These are phyloP conservation scores for Purshia tridentata DNA, from an alignment of 306 rosid genomes.

Conservation along the genomic window DNA sequence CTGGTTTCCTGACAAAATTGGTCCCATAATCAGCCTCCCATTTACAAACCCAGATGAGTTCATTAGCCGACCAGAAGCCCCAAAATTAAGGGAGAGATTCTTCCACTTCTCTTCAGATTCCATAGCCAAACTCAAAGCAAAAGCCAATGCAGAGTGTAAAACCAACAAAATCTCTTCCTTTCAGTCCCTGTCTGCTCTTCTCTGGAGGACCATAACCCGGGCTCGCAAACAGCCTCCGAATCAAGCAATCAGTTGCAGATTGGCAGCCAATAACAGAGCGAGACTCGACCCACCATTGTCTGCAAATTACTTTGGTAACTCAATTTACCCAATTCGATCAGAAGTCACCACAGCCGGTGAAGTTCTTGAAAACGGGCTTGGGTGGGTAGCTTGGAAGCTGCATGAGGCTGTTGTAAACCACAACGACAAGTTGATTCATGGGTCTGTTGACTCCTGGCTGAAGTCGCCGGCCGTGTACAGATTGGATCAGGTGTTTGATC, in stretches of 20 bases:
- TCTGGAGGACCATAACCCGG: constrained; percentile 59
- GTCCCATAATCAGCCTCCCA: constrained; percentile 44
- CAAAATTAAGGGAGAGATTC: constrained; percentile 46
- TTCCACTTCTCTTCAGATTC: constrained; percentile 57
- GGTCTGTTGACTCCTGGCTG: constrained; percentile 24
- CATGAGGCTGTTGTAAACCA: constrained; percentile 41
- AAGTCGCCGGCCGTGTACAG: constrained; percentile 17
- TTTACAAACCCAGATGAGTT: constrained; percentile 46
- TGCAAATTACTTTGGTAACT: constrained; percentile 52
- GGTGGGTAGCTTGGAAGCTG: constrained; percentile 63
- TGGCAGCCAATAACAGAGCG: constrained; percentile 39
- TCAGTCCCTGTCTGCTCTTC: constrained; percentile 52
- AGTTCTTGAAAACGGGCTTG: constrained; percentile 34
- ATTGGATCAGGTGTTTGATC: constrained; percentile 3
- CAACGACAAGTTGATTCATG: constrained; percentile 5
- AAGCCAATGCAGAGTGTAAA: constrained; percentile 43
- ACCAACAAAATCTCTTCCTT: constrained; percentile 49
- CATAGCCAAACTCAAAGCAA: constrained; percentile 52
- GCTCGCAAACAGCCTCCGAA: constrained; percentile 16
- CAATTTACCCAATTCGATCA: background rate
- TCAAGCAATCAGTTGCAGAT: constrained; percentile 34
- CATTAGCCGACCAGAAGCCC: constrained; percentile 36
- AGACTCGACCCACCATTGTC: constrained; percentile 52
- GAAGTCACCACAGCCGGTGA: constrained; percentile 30
- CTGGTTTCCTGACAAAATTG: constrained; percentile 52